Conservation (phyloP, 768 basidiomycete species). For the Mycena rebaudengoi region DNA sequence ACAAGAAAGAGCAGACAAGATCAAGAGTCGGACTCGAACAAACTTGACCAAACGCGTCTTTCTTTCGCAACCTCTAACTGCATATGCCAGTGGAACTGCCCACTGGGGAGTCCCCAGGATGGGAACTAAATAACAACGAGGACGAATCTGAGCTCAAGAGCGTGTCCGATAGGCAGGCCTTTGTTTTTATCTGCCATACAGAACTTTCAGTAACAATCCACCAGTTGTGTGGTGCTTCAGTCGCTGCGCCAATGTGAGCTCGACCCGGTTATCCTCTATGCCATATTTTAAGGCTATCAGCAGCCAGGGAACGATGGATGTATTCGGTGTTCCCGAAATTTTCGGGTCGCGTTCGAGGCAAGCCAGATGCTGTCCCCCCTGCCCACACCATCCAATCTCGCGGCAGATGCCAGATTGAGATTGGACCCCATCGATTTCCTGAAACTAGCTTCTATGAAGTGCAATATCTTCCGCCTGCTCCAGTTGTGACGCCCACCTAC, state of each 20-base stretch:
- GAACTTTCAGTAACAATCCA: constrained; percentile 5
- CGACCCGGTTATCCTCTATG: neutral
- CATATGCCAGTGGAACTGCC: constrained; percentile 52
- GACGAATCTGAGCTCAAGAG: constrained; percentile 54
- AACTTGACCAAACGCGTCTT: neutral
- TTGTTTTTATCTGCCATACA: neutral
- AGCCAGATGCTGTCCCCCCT: constrained; percentile 63
- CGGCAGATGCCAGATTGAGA: constrained; percentile 73
- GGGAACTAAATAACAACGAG: constrained; percentile 63
- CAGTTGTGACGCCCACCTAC: constrained; percentile 18
- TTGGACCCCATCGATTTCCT: constrained; percentile 79
- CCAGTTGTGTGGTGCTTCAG: constrained; percentile 68
- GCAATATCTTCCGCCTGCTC: constrained; percentile 59
- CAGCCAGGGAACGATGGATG: constrained; percentile 68
- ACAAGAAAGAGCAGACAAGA: constrained; percentile 8
- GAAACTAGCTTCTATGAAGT: constrained; percentile 79
- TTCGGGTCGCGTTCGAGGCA: constrained; percentile 69
- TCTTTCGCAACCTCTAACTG: neutral
- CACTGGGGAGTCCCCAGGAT: constrained; percentile 63
- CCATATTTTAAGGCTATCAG: constrained; percentile 18
- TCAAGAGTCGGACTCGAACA: constrained; percentile 1
- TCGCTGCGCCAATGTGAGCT: constrained; percentile 76
- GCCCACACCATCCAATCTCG: constrained; percentile 72
- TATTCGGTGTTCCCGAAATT: constrained; percentile 75
- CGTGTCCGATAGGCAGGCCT: constrained; percentile 64